Evolutionary conservation across 192 early-diverging fungal genomes (phyloP).

Genomic region (Physocladia obscura): DNA sequence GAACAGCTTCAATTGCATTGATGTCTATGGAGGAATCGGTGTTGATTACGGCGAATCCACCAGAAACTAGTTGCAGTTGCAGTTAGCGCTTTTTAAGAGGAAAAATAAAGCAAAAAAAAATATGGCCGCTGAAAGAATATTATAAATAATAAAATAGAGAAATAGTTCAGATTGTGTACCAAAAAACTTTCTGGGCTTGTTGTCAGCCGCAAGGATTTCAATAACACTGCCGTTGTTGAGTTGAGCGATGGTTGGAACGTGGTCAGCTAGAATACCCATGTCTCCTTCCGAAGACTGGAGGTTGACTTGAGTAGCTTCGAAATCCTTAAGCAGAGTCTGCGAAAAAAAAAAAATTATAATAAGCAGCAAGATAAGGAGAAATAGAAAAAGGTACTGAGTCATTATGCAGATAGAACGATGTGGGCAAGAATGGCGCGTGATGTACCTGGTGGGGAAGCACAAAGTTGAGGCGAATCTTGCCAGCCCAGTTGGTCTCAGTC

Average conservation of each 20-base stretch:
- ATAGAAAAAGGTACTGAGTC: no score
- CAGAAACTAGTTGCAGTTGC: slow-evolving; percentile 61
- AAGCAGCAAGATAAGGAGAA: no score
- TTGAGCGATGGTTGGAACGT: slow-evolving; percentile 96
- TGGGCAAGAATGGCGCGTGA: not conserved
- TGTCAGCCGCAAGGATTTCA: slow-evolving; percentile 73
- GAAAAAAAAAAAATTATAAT: slow-evolving; percentile 4
- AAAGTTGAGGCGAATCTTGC: slow-evolving; percentile 85
- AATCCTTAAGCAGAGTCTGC: slow-evolving; percentile 69
- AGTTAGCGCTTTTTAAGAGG: not conserved
- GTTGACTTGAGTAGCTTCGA: slow-evolving; percentile 88
- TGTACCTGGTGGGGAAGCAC: slow-evolving; percentile 83
- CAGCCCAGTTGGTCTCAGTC: slow-evolving; percentile 67
- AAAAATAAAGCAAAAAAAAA: not conserved
- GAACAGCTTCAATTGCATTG: slow-evolving; percentile 92
- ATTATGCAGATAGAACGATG: no score
- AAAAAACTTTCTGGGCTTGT: slow-evolving; percentile 87
- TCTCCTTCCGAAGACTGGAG: slow-evolving; percentile 88
- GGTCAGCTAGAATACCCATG: slow-evolving; percentile 97
- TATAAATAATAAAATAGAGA: not conserved
- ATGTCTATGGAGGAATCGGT: slow-evolving; percentile 94
- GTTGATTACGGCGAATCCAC: slow-evolving; percentile 97
- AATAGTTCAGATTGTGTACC: slow-evolving; percentile 51
- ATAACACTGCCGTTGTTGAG: slow-evolving; percentile 81
- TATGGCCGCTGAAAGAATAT: not conserved